Evolutionary conservation across 495 filamentous ascomycete genomes (phyloP).

Genomic region (Jackrogersella minutella): DNA sequence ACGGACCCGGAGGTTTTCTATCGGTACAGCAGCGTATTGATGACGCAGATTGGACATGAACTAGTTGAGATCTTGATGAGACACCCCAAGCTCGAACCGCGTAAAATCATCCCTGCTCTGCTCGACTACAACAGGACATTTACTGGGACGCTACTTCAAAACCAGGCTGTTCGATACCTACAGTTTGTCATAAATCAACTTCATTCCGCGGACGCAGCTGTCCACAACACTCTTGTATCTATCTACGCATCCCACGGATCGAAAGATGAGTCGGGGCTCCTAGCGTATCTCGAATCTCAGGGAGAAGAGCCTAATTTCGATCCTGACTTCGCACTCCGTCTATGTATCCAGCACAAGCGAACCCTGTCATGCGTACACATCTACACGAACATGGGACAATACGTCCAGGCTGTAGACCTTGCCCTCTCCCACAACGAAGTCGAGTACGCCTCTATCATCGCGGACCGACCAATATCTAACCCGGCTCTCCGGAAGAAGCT

Average conservation of each 20-base stretch:
- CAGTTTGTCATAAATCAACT: slow-evolving; percentile 91
- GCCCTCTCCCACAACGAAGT: slow-evolving; percentile 88
- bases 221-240: slow-evolving; percentile 96
- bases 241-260: slow-evolving; percentile 91
- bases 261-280: slow-evolving; percentile 80
- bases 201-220: slow-evolving; percentile 81
- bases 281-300: slow-evolving; percentile 85
- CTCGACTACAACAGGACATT: slow-evolving; percentile 89
- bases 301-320: slow-evolving; percentile 78
- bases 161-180: slow-evolving; percentile 94
- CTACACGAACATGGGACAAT: slow-evolving; percentile 93
- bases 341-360: slow-evolving; percentile 92
- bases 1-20: slow-evolving; percentile 93
- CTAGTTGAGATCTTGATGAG: slow-evolving; percentile 94
- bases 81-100: slow-evolving; percentile 84
- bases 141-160: slow-evolving; percentile 69
- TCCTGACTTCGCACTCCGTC: slow-evolving; percentile 93
- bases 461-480: slow-evolving; percentile 84
- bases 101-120: slow-evolving; percentile 89
- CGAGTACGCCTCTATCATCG: slow-evolving; percentile 85
- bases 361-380: slow-evolving; percentile 95
- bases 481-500: slow-evolving; percentile 87
- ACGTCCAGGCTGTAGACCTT: slow-evolving; percentile 88
- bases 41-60: slow-evolving; percentile 83
- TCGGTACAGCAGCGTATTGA: slow-evolving; percentile 93